phyloP scores from a whole-genome alignment of 192 early-diverging fungal species.

The Coemansia furcata region DNA sequence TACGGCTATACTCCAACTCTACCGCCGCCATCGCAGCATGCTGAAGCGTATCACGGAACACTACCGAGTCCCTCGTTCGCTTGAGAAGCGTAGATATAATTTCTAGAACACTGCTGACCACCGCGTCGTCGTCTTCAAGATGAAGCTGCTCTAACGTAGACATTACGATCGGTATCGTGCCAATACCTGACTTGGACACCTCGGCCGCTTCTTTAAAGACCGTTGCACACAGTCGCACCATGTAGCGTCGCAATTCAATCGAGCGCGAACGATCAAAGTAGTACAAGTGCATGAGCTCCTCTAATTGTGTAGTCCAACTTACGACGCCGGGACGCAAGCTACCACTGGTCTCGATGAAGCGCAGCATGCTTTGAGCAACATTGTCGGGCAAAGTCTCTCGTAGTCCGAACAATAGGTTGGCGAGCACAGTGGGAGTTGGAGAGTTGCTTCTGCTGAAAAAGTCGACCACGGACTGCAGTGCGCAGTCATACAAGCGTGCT shows the following conservation, averaged over 20 bases:
- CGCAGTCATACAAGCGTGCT: constrained; percentile 30
- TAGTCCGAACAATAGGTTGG: constrained; percentile 31
- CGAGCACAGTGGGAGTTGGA: constrained; percentile 13
- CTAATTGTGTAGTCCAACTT: constrained; percentile 18
- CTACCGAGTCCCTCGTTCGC: constrained; percentile 9
- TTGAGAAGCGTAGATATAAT: constrained; percentile 23
- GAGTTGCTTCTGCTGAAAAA: constrained; percentile 15
- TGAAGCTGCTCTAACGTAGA: constrained; percentile 38
- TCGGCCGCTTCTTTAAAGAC: constrained; percentile 14
- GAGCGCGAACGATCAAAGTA: constrained; percentile 50
- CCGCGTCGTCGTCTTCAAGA: constrained; percentile 32
- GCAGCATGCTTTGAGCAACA: constrained; percentile 38
- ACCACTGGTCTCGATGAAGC: constrained; percentile 28
- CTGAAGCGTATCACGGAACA: constrained; percentile 15
- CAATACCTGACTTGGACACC: background rate
- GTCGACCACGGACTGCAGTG: constrained; percentile 26
- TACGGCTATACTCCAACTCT: constrained; percentile 24
- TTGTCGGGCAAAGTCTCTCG: constrained; percentile 37
- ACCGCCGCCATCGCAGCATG: constrained; percentile 19
- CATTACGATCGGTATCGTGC: constrained; percentile 28
- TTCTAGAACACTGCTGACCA: constrained; percentile 27
- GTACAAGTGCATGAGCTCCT: constrained; percentile 47
- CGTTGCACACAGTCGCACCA: constrained; percentile 21
- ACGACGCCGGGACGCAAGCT: constrained; percentile 28
- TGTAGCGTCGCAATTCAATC: constrained; percentile 30